These are phyloP conservation scores for Falciphora oryzae DNA, from an alignment of 2,329 filamentous ascomycete species.

Conservation along the genomic window DNA sequence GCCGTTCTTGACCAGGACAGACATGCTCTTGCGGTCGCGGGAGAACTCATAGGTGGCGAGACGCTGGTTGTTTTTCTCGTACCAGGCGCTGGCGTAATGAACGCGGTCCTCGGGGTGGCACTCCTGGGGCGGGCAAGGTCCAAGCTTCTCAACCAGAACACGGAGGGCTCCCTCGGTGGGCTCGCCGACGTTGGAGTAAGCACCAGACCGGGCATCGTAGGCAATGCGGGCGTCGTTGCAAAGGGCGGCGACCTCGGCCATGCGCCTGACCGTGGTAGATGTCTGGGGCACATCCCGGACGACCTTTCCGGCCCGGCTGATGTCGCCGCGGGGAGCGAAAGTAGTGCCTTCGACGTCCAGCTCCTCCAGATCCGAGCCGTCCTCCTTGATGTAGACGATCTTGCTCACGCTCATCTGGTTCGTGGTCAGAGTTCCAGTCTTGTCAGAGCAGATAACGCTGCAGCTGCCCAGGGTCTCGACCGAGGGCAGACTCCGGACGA, in stretches of 20 bases:
- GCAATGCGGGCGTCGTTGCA: conserved; percentile 87
- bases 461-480: conserved; percentile 98
- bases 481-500: conserved; percentile 91
- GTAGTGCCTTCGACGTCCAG: conserved; percentile 89
- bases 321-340: conserved; percentile 74
- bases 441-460: conserved; percentile 99
- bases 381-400: conserved; percentile 73
- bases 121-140: conserved; percentile 61
- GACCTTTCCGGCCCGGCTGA: conserved; percentile 62
- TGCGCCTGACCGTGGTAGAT: conserved; percentile 74
- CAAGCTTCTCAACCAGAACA: conserved; percentile 89
- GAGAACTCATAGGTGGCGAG: conserved; percentile 95
- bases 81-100: conserved; percentile 77
- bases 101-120: conserved; percentile 57
- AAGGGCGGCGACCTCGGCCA: conserved; percentile 65
- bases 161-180: conserved; percentile 91
- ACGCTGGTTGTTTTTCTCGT: conserved; percentile 68
- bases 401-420: conserved; percentile 99
- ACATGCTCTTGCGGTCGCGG: conserved; percentile 98
- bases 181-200: conserved; percentile 82
- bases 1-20: conserved; percentile 73
- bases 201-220: conserved; percentile 69
- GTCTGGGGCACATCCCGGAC: conserved; percentile 62
- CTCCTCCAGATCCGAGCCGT: conserved; percentile 72
- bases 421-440: conserved; percentile 95